Evolutionary conservation across 2,329 filamentous ascomycete species (phyloP), one percentile per base, ranked within the genome.

Genomic region (Lecanicillium sp.): DNA sequence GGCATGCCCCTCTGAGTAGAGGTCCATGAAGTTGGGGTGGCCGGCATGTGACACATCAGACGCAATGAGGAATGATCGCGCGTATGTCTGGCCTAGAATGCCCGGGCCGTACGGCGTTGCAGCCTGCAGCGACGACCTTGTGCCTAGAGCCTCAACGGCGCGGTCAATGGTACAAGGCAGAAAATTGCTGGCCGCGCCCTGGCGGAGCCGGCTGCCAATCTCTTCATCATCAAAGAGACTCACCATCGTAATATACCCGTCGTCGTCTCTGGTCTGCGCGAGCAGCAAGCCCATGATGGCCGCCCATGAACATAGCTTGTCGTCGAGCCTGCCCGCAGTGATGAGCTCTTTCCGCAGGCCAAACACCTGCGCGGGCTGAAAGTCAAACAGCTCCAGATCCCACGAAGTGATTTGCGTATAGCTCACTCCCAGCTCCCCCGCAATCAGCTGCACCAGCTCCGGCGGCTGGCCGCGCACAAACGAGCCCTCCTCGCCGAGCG

Each of bases 201-300:
- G 91, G 48, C 91, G 86, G 44, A 96, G 79, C 9, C 88, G 75
- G 20, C 87, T 93, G 51, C 93, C 93, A 52, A 98, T 94, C 67
- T 98, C 93, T 67, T 97, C 93, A 59, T 96, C 86, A 62, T 97
- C 93, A 61, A 97, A 97, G 58, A 95, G 83, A n/a, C 86, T 89
- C 30, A 94, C 87, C 47, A 96, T 75, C 68, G 93, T 94, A 66
- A 97, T 82, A 48, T 84, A 78, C n/a, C 83, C 77, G 51, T 84
- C 78, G 8, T 71, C 64, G 1, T 77, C 70, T 56, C 65, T 72
- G 29, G 74, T 68, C 11, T 78, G 71, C n/a, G 83, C 81, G 43
- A 84, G 81, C 20, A 96, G 74, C 0, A 98, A 81, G 3, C 82
- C 90, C 65, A 90, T 83, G 44, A 96, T 76, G 8, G 93, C 91